phyloP scores from a whole-genome alignment of 176 grass and related monocot genomes.

The Rhynchospora breviuscula region DNA sequence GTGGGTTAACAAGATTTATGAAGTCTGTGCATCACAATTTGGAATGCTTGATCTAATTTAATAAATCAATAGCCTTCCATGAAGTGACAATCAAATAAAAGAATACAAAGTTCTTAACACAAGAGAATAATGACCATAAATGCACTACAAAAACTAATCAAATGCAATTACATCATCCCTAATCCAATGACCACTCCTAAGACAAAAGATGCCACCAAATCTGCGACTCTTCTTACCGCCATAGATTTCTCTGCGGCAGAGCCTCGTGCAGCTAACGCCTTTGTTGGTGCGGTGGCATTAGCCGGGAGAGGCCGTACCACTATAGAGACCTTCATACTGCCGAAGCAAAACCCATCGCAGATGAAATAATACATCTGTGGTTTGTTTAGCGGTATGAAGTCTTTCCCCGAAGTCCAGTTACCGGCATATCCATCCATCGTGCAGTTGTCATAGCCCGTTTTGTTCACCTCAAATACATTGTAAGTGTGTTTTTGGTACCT shows the following conservation, averaged over 20 bases:
- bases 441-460: conserved; percentile 83
- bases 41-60: neutral
- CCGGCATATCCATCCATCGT: conserved; percentile 64
- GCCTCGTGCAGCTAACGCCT: neutral
- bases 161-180: conserved; percentile 1
- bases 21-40: neutral
- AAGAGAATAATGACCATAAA: neutral
- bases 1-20: too few relatives aligned
- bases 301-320: conserved; percentile 28
- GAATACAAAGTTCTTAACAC: neutral
- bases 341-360: conserved; percentile 72
- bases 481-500: conserved; percentile 76
- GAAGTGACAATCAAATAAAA: neutral
- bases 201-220: neutral
- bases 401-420: conserved; percentile 92
- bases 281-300: conserved; percentile 17
- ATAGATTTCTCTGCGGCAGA: neutral
- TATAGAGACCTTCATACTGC: conserved; percentile 70
- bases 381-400: conserved; percentile 58
- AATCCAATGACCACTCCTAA: neutral
- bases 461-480: conserved; percentile 88
- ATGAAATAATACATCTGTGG: conserved; percentile 67
- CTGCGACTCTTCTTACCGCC: neutral
- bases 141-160: neutral
- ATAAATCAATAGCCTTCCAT: neutral